Conservation (phyloP, 768 basidiomycete genomes). For the Suillus plorans region DNA sequence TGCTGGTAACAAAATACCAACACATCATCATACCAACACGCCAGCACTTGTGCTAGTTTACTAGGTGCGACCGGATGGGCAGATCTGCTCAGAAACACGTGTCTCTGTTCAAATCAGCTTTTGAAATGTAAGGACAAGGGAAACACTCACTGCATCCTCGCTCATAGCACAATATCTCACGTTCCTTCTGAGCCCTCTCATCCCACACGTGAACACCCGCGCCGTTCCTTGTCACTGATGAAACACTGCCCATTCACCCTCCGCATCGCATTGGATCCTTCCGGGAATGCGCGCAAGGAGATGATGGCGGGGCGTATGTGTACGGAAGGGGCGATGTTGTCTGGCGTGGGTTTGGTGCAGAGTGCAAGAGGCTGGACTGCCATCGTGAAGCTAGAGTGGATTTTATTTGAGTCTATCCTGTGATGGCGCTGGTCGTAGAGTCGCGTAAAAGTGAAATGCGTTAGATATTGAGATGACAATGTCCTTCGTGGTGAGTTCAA, state of each 20-base stretch:
- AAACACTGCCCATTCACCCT: background rate
- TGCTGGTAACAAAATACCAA: rapidly evolving
- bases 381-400: conserved; percentile 25
- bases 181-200: no score
- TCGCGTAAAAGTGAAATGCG: background rate
- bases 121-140: no score
- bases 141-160: no score
- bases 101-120: no score
- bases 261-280: conserved; percentile 61
- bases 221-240: no score
- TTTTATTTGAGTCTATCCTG: background rate
- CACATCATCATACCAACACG: no score
- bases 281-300: conserved; percentile 71
- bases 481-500: conserved; percentile 2
- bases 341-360: conserved; percentile 78
- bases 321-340: conserved; percentile 78
- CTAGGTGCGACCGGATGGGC: no score
- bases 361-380: conserved; percentile 52
- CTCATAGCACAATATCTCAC: no score
- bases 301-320: conserved; percentile 80
- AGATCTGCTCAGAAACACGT: no score
- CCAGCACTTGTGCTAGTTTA: no score
- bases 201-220: no score
- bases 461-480: conserved; percentile 1
- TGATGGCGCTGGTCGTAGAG: background rate